Base-by-base conservation (phyloP, 257 asterid genomes). In the Fraxinus americana region DNA sequence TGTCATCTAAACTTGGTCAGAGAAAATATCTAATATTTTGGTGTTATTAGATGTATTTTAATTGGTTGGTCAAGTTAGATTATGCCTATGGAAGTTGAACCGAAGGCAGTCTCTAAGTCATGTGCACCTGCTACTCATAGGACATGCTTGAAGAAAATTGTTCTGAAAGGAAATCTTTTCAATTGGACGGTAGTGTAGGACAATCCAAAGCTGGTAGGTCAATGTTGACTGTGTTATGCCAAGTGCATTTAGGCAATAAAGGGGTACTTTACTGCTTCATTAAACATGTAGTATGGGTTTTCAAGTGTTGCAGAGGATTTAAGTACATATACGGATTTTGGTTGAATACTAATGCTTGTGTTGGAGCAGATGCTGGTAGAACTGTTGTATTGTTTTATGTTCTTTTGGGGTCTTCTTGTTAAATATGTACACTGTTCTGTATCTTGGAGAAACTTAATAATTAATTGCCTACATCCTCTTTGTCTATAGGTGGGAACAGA, bases 401-500 rank as follows among this genome's bases (percentile, higher is more conserved):
- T 57, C 16, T 72, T 29, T 38, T 30, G 17, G 67, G 75, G 35
- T 35, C 7, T 71, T 70, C 25, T 30, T 74, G 73, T 75, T 57
- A 70, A 57, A 70, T 73, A 16, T 23, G 75, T 32, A 30, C 6
- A 12, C 41, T 83, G 74, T 50, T 65, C 70, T 36, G 25, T 74
- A n/a, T 61, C 68, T 61, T 61, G 34, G 34, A 25, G 16, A 25
- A 25, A 61, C 38, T 25, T 43, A 35, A 21, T 21, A 50, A 43
- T 82, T 11, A 75, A 43, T 45, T 69, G 74, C 41, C 13, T 13
- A n/a, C 72, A 45, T 74, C 50, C 35, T 3, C 8, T 72, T 67
- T 65, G 30, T 73, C 73, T 86, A 86, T 88, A 96, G 99, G 87
- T 96, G 99, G 99, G 99, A 93, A 82, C 92, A 93, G 78, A 89